Evolutionary conservation across 2,329 filamentous ascomycete genomes (phyloP).

Genomic region (Sodiomyces alkalinus): DNA sequence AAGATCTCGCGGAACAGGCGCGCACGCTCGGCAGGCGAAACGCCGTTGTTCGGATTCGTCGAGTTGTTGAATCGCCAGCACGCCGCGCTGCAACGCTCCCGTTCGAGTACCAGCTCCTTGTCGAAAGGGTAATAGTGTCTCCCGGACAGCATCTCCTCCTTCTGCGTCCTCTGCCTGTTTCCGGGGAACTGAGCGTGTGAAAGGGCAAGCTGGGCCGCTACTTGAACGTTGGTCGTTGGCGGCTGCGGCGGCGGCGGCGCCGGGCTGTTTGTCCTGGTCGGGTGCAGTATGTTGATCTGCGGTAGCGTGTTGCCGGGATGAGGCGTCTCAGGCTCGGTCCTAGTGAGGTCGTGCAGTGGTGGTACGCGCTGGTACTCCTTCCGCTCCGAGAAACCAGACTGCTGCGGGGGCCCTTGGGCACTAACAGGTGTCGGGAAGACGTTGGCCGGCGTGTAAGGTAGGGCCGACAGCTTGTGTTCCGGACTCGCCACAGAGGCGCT

Average conservation of each 20-base stretch:
- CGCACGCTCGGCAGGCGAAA: slow-evolving; percentile 52
- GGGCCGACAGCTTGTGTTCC: slow-evolving; percentile 45
- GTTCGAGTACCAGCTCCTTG: slow-evolving; percentile 63
- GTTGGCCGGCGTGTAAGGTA: slow-evolving; percentile 38
- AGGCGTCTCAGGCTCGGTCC: slow-evolving; percentile 38
- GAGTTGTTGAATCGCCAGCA: slow-evolving; percentile 81
- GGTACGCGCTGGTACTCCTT: slow-evolving; percentile 46
- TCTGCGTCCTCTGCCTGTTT: slow-evolving; percentile 44
- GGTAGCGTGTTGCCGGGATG: slow-evolving; percentile 36
- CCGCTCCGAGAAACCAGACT: slow-evolving; percentile 31
- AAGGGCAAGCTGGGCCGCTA: slow-evolving; percentile 43
- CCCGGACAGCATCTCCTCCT: slow-evolving; percentile 78
- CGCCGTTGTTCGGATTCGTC: slow-evolving; percentile 56
- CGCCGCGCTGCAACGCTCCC: slow-evolving; percentile 68
- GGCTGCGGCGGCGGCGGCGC: slow-evolving; percentile 19
- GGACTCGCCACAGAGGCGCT: slow-evolving; percentile 43
- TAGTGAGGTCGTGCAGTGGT: slow-evolving; percentile 41
- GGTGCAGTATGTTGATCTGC: slow-evolving; percentile 41
- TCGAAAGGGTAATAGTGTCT: slow-evolving; percentile 69
- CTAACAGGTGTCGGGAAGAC: slow-evolving; percentile 49
- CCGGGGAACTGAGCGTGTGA: slow-evolving; percentile 34
- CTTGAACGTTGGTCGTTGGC: slow-evolving; percentile 30
- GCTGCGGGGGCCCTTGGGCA: slow-evolving; percentile 29
- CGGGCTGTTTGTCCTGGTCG: slow-evolving; percentile 33
- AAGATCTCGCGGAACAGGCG: slow-evolving; percentile 60